A percentile compares a stretch with the other conserved stretches of the same genome.
Evolutionary conservation across 495 filamentous ascomycete species (phyloP).

Genomic region (Lasiosphaeria hispida): DNA sequence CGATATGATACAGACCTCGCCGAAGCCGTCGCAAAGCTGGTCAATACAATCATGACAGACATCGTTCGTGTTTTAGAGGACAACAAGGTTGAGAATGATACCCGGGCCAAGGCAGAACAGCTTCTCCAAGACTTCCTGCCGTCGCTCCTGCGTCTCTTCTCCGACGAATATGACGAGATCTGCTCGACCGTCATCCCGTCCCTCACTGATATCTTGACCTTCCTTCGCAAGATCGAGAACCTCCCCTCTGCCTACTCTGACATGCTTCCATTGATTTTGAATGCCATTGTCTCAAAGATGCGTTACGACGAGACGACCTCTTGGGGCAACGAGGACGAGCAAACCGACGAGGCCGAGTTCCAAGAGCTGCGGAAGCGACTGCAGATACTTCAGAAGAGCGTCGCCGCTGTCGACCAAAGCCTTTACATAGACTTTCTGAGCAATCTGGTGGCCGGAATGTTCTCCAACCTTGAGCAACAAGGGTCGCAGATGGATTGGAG

Average conservation of each 20-base stretch:
- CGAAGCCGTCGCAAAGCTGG: constrained; percentile 91
- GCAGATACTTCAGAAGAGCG: constrained; percentile 83
- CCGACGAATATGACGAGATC: constrained; percentile 96
- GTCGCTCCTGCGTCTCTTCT: constrained; percentile 85
- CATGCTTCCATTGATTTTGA: constrained; percentile 82
- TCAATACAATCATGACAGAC: constrained; percentile 83
- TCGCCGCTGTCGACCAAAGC: constrained; percentile 78
- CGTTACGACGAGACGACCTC: constrained; percentile 90
- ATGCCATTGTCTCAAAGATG: constrained; percentile 92
- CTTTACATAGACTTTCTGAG: constrained; percentile 84
- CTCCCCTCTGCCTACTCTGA: constrained; percentile 65
- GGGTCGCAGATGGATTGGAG: constrained; percentile 82
- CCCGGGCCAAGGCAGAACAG: constrained; percentile 63
- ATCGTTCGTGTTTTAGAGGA: constrained; percentile 74
- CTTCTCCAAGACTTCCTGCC: constrained; percentile 79
- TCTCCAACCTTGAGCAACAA: constrained; percentile 68
- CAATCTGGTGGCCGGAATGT: constrained; percentile 77
- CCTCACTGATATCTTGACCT: constrained; percentile 82
- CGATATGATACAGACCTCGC: constrained; percentile 93
- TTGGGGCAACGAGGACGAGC: constrained; percentile 92
- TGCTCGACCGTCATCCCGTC: constrained; percentile 92
- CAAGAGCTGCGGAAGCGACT: constrained; percentile 87
- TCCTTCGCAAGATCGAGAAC: constrained; percentile 73
- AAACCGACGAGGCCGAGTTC: constrained; percentile 98
- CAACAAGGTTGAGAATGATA: constrained; percentile 48